Evolutionary conservation across 2,329 filamentous ascomycete species (phyloP), one percentile per base, ranked within the genome.

Genomic region (Mycosphaerella sp.): DNA sequence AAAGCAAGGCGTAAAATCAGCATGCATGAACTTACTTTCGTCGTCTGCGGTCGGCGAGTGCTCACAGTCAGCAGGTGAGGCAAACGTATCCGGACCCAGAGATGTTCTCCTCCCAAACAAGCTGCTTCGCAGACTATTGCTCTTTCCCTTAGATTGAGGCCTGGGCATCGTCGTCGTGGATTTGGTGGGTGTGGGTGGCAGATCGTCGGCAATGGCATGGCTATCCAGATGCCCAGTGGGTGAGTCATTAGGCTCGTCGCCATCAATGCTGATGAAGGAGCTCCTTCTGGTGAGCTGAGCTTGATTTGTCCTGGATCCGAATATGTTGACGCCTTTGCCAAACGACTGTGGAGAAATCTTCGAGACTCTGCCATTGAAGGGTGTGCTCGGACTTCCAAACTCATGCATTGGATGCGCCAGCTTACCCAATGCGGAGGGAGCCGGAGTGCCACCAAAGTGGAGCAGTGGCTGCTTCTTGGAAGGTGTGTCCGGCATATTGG

Each of bases 121-220:
- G 59, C 71, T 75, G 60, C 75, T 75, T 49, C 74, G 67, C 54
- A 77, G 56, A 60, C 74, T 77, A 66, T 73, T 77, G 53, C 74
- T 72, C 66, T 75, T 76, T 49, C 75, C 72, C 63, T 75, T 76
- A 18, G 73, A 75, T 39, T 70, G 70, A 47, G 72, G 66, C 48
- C 66, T 49, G 6, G 56, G 67, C 47, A 57, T 58, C 35, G 68
- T 67, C 59, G 81, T 81, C 34, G 67, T 69, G 59, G 81, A 81
- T 69, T 95, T 97, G 0, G 93, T 97, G 0, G 93, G 93, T 1
- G 93, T 98, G 1, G 91, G 90, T n/a, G 91, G 90, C 51, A 91
- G 75, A 44, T 95, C 89, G 35, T 90, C 87, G 14, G 71, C 74
- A 47, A 77, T 75, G 4, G 72, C 69, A 60, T 84, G 80, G 58